Base-by-base conservation (phyloP, 2,329 filamentous ascomycete species). In the Paecilomyces fulvus region DNA sequence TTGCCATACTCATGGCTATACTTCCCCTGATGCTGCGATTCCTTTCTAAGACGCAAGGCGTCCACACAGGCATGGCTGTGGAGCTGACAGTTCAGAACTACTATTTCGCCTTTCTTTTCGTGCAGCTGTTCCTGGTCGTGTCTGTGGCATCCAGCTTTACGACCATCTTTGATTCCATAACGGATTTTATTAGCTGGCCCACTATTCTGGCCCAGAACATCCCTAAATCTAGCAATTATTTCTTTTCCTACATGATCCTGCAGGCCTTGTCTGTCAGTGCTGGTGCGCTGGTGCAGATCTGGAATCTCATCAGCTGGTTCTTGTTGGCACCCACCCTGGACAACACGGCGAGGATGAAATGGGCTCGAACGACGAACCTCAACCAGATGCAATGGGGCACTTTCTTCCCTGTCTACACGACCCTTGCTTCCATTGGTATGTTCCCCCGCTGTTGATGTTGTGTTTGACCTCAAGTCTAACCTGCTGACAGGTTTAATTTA, bases 201-300 rank as follows among this genome's bases (percentile, higher is more conserved):
- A 72, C 83, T 17, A 79, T 88, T 0, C 76, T 99, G 28, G 92
- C 92, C 0, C 71, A 78, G 10, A 94, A 92, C 58, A 77, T 99
- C 4, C 94, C 94, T 1, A 88, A 84, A 63, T 87, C 92, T 0
- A 88, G 90, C 64, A 96, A 96, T 69, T 99, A 97, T 73, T 99
- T 97, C 78, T 97, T 96, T 79, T 92, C 90, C 0, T 99, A 99
- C 80, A 92, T 99, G 85, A 87, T 96, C 68, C 85, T 99, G 9
- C 94, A 97, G 67, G 90, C 92, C 0, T 80, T 97, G 64, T 91
- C 90, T 60, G 91, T 90, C 60, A 96, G 91, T 70, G 92, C 92
- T 1, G 91, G 89, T 70, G 92, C 90, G 0, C 78, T 97, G 3
- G 77, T 96, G 11, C 94, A 97, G 67, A 82, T 95, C 23, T 84